Base-by-base conservation (phyloP, 1,139 yeast species). In the Chernovozyma sophiae-reginae region DNA sequence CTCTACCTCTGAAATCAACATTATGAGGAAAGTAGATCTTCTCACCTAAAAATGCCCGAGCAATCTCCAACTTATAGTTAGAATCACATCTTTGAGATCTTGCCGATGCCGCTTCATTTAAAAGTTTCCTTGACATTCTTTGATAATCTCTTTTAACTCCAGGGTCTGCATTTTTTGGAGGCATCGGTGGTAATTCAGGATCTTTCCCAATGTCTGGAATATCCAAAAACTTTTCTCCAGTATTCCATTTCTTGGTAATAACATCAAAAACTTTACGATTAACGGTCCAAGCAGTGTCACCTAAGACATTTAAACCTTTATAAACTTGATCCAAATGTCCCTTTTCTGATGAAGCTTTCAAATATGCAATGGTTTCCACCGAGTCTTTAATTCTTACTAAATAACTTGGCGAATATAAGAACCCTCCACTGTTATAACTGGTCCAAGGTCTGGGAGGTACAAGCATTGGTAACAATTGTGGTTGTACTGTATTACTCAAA, bases 1-100 rank as follows among this genome's bases (percentile, higher is more conserved):
- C 96, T 52, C 98, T 79, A 5, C 98, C 98, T 59, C 98, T 74
- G 57, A 87, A 86, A 59, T 92, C 98, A 37, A 92, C 68, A 51
- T 89, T 89, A 57, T 92, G 97, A 4, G 98, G 97, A 66, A 90
- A 86, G 57, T 79, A 90, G 53, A 92, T 79, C 53, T 86, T 82
- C 58, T 92, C 98, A 17, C 94, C 94, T 29, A 82, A 65, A 50
- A 82, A 87, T 0, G 96, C 97, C 48, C 98, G 75, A 0, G 98
- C 97, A 56, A 92, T 89, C 58, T 92, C 98, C 38, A 92, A 66
- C 56, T 87, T 90, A 59, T 94, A 92, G 57, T 92, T 92, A 46
- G 86, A 73, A 58, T 90, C 97, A 65, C 98, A 92, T 60, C 99
- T 76, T 56, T 82, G 85, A 0, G 97, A 89, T 56, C 92, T 80